These are phyloP conservation scores for Solanum dulcamara DNA, from an alignment of 257 asterid species.

Conservation along the genomic window DNA sequence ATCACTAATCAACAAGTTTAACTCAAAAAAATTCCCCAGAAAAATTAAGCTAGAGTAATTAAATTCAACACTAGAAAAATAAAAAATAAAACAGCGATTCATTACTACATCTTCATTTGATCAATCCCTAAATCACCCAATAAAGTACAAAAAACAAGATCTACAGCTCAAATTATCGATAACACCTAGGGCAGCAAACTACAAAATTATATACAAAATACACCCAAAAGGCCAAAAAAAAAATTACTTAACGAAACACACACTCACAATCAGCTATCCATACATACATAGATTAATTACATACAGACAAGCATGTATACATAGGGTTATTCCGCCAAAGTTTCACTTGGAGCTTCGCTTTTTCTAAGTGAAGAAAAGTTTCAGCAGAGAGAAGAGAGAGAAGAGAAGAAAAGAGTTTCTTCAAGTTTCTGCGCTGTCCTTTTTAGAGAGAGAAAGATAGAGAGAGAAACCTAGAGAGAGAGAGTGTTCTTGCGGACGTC, in stretches of 20 bases:
- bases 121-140: conserved; percentile 6
- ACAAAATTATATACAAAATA: background rate
- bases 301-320: background rate
- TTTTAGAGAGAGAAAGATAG: conserved; percentile 3
- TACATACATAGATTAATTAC: background rate
- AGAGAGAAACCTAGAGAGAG: conserved; percentile 17
- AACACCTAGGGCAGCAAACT: background rate
- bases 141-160: background rate
- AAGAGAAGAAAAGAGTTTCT: background rate
- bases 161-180: conserved; percentile 1
- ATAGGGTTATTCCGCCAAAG: background rate
- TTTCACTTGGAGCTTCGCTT: background rate
- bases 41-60: background rate
- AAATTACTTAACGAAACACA: background rate
- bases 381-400: background rate
- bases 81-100: background rate
- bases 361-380: background rate
- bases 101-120: conserved; percentile 7
- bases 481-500: conserved; percentile 34
- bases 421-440: conserved; percentile 11
- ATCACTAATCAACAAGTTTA: background rate
- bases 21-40: background rate
- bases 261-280: background rate
- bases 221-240: background rate
- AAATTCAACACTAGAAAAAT: background rate